Percentiles rank a stretch among this genome's conserved stretches.
These are phyloP conservation scores for Suhomyces vadensis DNA, from an alignment of 805 yeast species.

Conservation along the genomic window DNA sequence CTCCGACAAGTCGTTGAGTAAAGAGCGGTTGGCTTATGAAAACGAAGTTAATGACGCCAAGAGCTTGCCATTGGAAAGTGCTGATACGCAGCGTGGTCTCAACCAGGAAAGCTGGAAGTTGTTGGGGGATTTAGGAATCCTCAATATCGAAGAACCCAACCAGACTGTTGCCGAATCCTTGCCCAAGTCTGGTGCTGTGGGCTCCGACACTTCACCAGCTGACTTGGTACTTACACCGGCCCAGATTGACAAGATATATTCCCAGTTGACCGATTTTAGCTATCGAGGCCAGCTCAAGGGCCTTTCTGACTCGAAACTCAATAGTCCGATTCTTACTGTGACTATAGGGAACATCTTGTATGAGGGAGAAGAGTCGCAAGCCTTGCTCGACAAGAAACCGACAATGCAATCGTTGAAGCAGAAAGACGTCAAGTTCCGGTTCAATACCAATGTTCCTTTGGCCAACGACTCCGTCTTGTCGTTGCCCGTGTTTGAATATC, in stretches of 20 bases:
- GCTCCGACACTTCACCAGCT: not conserved
- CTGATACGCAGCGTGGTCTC: constrained; percentile 8
- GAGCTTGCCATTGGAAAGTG: constrained; percentile 11
- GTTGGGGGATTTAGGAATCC: constrained; percentile 20
- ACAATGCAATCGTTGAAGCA: not conserved
- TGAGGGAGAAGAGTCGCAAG: constrained; percentile 12
- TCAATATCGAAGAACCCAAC: constrained; percentile 7
- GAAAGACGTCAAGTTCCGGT: constrained; percentile 19
- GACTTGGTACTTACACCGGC: constrained; percentile 8
- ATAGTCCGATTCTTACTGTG: constrained; percentile 33
- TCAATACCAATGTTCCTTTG: constrained; percentile 36
- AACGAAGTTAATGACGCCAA: constrained; percentile 17
- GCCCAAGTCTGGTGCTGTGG: not conserved
- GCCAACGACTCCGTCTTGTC: constrained; percentile 33
- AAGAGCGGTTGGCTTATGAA: constrained; percentile 13
- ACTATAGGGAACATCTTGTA: constrained; percentile 44
- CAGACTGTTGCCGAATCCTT: constrained; percentile 1
- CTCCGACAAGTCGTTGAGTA: constrained; percentile 17
- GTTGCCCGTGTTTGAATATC: constrained; percentile 25
- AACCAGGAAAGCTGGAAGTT: constrained; percentile 18
- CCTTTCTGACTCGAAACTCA: constrained; percentile 16
- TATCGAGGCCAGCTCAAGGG: constrained; percentile 26
- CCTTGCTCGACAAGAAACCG: constrained; percentile 12
- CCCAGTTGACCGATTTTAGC: constrained; percentile 26
- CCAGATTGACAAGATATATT: constrained; percentile 24